phyloP scores from a whole-genome alignment of 768 basidiomycete species.

The Mycena rebaudengoi region DNA sequence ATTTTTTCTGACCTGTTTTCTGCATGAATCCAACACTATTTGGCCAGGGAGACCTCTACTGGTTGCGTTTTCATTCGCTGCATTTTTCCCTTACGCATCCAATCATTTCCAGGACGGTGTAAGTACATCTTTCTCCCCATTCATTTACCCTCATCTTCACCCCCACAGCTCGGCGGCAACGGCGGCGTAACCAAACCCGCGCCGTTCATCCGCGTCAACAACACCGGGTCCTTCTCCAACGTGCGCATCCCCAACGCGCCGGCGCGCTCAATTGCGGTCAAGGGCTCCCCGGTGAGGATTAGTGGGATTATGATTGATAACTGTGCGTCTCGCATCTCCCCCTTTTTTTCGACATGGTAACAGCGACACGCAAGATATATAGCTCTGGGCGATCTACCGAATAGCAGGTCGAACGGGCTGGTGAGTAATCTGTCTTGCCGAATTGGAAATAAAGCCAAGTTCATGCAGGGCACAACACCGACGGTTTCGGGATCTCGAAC shows the following conservation, averaged over 20 bases:
- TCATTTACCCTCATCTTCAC: not conserved
- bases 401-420: conserved; percentile 28
- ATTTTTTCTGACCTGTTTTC: no score
- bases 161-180: conserved; percentile 15
- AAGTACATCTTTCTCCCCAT: not conserved
- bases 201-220: conserved; percentile 24
- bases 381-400: conserved; percentile 19
- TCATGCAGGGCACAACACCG: conserved; percentile 23
- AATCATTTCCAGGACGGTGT: conserved; percentile 6
- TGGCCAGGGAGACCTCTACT: conserved; percentile 20
- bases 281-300: conserved; percentile 18
- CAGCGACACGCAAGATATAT: not conserved
- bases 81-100: not conserved
- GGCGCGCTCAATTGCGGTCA: conserved; percentile 23
- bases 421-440: conserved; percentile 3
- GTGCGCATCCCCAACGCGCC: conserved; percentile 24
- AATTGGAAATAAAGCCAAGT: not conserved
- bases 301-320: conserved; percentile 27
- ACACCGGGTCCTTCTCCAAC: conserved; percentile 21
- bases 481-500: conserved; percentile 29
- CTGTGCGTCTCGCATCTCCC: conserved; percentile 10
- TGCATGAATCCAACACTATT: no score
- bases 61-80: conserved; percentile 2
- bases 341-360: conserved; percentile 4
- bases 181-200: conserved; percentile 27